Percentiles rank a stretch among this genome's conserved stretches.
Evolutionary conservation across 345 rosid genomes (phyloP).

Genomic region (Triadica sebifera): DNA sequence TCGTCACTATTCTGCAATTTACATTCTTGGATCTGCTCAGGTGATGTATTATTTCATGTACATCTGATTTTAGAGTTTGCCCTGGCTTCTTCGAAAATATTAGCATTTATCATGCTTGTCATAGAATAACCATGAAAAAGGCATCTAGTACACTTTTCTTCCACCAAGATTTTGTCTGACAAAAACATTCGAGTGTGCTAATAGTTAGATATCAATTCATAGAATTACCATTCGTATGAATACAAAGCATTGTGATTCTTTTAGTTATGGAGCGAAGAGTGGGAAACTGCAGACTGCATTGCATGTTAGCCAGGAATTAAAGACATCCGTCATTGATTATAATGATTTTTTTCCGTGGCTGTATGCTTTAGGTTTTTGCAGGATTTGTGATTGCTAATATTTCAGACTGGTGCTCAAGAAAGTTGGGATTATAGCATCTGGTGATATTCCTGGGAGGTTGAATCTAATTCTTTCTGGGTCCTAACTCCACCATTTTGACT

Average conservation of each 20-base stretch:
- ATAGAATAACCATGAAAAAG: background rate
- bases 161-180: background rate
- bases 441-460: background rate
- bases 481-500: constrained; percentile 23
- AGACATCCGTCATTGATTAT: too few relatives aligned
- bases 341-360: too few relatives aligned
- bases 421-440: constrained; percentile 65
- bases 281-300: too few relatives aligned
- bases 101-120: background rate
- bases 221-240: background rate
- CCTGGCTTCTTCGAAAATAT: background rate
- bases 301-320: too few relatives aligned
- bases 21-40: constrained; percentile 77
- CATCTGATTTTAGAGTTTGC: background rate
- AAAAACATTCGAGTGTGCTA: background rate
- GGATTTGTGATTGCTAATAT: constrained; percentile 91
- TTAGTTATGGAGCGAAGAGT: too few relatives aligned
- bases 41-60: constrained; percentile 22
- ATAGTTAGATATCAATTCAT: background rate
- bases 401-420: constrained; percentile 70
- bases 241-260: background rate
- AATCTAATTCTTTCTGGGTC: constrained; percentile 25
- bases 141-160: background rate
- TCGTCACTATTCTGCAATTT: constrained; percentile 74
- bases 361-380: constrained; percentile 67